Base-by-base conservation (phyloP, 1,284 basidiomycete species). In the Athelia psychrophila region DNA sequence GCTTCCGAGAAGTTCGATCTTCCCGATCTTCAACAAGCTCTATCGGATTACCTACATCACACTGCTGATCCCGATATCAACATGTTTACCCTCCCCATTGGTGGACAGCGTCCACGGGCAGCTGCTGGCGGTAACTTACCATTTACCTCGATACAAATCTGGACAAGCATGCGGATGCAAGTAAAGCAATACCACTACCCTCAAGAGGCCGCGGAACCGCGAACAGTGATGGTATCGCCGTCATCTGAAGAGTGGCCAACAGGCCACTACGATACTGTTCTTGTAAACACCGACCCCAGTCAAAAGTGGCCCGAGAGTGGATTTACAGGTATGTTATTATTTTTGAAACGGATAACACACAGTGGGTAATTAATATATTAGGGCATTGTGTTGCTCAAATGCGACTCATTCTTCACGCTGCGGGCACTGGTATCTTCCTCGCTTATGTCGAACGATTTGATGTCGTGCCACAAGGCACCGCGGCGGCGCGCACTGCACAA, bases 381-480 rank as follows among this genome's bases (percentile, higher is more conserved):
- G 67, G 65, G 2, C 65, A 68, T 55, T 16, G 35, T 27, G 50
- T 70, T 15, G 63, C 50, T 2, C 51, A 63, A 20, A 47, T 69
- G 18, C 51, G 51, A 19, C 51, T 68, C 2, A 63, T 71, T 30
- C 60, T 69, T 54, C 51, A 42, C 20, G 20, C n/a, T n/a, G 9
- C 38, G 5, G 38, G 38, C 51, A 20, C 56, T 60, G 2, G 42
- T 61, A 25, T 47, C 10, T 54, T 52, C 35, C 27, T 60, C 5
- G 44, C 52, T 3, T 60, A 62, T 47, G 49, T 35, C 2, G 47
- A 55, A 45, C 47, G 56, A 2, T 65, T 67, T 44, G 61, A 69
- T 52, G 58, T 67, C 19, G 46, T 63, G 22, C 57, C 62, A 20
- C 63, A 65, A 54, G 48, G 16, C 16, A 45, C 30, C 44, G 48